Percentiles rank a stretch among this genome's conserved stretches.
These are phyloP conservation scores for Clarireedia monteithiana DNA, from an alignment of 2,329 filamentous ascomycete species.

Conservation along the genomic window DNA sequence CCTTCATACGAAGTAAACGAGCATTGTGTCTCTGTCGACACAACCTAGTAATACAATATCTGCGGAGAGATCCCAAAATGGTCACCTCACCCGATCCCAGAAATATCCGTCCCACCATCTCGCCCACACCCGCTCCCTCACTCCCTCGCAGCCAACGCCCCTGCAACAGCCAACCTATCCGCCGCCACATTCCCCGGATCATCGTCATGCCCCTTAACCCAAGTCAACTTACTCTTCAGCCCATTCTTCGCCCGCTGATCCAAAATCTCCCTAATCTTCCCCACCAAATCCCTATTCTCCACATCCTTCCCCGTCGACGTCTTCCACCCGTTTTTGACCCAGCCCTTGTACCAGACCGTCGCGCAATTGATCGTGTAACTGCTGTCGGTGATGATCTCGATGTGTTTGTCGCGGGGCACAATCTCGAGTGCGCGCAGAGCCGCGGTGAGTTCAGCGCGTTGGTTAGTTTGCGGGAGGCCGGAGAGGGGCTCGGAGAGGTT, in stretches of 20 bases:
- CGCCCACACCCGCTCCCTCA: background rate
- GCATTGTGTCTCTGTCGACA: background rate
- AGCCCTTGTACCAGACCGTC: slow-evolving; percentile 72
- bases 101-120: background rate
- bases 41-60: background rate
- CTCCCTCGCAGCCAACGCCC: slow-evolving; percentile 34
- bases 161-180: slow-evolving; percentile 66
- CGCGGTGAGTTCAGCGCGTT: slow-evolving; percentile 89
- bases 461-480: slow-evolving; percentile 67
- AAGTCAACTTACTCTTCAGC: slow-evolving; percentile 63
- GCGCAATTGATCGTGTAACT: slow-evolving; percentile 86
- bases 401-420: slow-evolving; percentile 56
- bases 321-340: slow-evolving; percentile 70
- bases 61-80: too few species aligned
- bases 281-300: slow-evolving; percentile 79
- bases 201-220: slow-evolving; percentile 80
- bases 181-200: slow-evolving; percentile 72
- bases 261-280: slow-evolving; percentile 63
- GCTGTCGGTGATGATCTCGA: slow-evolving; percentile 82
- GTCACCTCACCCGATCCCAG: background rate
- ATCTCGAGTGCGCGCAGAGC: slow-evolving; percentile 77
- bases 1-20: too few species aligned
- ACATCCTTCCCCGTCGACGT: slow-evolving; percentile 64
- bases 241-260: slow-evolving; percentile 56
- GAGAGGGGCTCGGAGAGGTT: slow-evolving; percentile 38